Conservation (phyloP, 129 eudicot species). For the Daucus carota region DH1_v3.0 NC_030385.2:43540501-43541000, state of each 20-base stretch:
- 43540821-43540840: not conserved
- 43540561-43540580: constrained; percentile 72
- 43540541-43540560: constrained; percentile 87
- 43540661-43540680: not conserved
- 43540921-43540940: not conserved
- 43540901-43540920: not conserved
- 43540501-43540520: constrained; percentile 68
- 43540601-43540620: constrained; percentile 87
- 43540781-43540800: too few species aligned
- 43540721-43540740: too few species aligned
- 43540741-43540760: not conserved
- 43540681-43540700: not conserved
- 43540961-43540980: not conserved
- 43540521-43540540: constrained; percentile 80
- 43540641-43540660: not conserved
- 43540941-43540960: not conserved
- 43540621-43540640: not conserved
- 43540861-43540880: not conserved
- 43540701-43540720: too few species aligned
- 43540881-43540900: too few species aligned
- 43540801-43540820: too few species aligned
- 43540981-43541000: not conserved
- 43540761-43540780: not conserved
- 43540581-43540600: constrained; percentile 76
- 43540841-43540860: too few species aligned